Percentiles rank a stretch among this genome's conserved stretches.
phyloP scores from a whole-genome alignment of 345 rosid species.

The Moringa oleifera region DNA sequence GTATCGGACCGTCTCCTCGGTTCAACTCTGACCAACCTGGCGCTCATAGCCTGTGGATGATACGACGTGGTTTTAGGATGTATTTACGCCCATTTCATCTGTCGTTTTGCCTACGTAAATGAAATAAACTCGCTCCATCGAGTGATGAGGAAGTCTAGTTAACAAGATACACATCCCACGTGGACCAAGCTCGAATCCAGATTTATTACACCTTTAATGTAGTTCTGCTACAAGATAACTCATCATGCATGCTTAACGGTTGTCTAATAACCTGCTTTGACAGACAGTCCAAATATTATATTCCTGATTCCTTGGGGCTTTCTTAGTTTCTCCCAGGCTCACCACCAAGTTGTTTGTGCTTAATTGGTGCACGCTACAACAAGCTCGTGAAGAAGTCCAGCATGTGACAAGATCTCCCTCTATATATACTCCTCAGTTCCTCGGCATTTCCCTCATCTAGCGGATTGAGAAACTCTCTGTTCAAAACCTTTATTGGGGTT shows the following conservation, averaged over 20 bases:
- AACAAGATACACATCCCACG: too few relatives aligned
- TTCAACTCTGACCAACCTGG: too few relatives aligned
- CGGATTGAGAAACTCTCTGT: too few relatives aligned
- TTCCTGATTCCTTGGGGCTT: not conserved
- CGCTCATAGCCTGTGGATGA: too few relatives aligned
- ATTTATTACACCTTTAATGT: not conserved
- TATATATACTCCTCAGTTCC: not conserved
- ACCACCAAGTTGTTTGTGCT: conserved; percentile 7
- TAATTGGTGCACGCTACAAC: conserved; percentile 15
- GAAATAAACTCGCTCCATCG: too few relatives aligned
- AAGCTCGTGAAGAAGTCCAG: conserved; percentile 2
- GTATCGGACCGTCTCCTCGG: too few relatives aligned
- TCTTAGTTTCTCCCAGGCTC: not conserved
- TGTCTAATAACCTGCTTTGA: conserved; percentile 5
- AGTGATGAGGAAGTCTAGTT: too few relatives aligned
- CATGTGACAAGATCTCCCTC: conserved; percentile 16
- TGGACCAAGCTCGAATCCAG: too few relatives aligned
- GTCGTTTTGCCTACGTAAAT: too few relatives aligned
- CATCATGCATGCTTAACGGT: conserved; percentile 7
- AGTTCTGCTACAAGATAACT: not conserved
- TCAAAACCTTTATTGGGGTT: not conserved
- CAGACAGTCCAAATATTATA: not conserved
- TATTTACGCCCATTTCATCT: too few relatives aligned
- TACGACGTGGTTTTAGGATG: too few relatives aligned
- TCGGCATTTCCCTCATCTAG: not conserved